Conservation (phyloP, 805 yeast species). For the Metschnikowia continentalis region DNA sequence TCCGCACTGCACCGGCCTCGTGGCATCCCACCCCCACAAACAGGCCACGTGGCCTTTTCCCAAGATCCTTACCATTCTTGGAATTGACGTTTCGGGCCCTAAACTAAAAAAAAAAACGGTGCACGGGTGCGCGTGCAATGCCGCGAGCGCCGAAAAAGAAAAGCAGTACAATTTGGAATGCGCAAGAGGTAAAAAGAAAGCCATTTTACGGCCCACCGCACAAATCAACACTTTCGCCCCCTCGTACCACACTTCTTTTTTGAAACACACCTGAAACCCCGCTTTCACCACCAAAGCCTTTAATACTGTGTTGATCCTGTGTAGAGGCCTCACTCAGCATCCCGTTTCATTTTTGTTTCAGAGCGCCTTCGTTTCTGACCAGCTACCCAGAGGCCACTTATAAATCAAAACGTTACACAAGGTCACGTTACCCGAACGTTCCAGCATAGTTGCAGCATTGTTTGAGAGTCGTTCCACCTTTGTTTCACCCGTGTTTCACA, state of each 20-base stretch:
- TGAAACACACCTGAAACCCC: neutral
- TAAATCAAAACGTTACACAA: too few species aligned
- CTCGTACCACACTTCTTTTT: constrained; percentile 1
- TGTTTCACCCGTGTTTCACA: neutral
- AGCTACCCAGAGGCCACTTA: too few species aligned
- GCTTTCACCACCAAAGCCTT: neutral
- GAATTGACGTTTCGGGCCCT: too few species aligned
- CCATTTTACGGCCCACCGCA: constrained; percentile 4
- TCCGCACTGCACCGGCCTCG: too few species aligned
- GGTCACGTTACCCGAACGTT: neutral
- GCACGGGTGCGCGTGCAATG: neutral
- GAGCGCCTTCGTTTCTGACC: too few species aligned
- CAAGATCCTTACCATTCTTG: too few species aligned
- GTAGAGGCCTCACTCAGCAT: neutral
- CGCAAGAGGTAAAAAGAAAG: constrained; percentile 3
- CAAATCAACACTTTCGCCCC: constrained; percentile 6
- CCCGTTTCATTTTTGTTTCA: too few species aligned
- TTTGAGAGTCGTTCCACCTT: neutral
- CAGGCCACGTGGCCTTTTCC: too few species aligned
- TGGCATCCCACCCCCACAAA: too few species aligned
- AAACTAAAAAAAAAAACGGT: neutral
- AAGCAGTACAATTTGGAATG: constrained; percentile 2
- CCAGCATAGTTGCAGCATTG: neutral
- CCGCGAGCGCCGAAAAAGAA: constrained; percentile 3
- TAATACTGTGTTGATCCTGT: neutral